Percentiles rank a stretch among this genome's conserved stretches.
phyloP scores from a whole-genome alignment of 345 rosid genomes.

The Pugionium dolabratum region DNA sequence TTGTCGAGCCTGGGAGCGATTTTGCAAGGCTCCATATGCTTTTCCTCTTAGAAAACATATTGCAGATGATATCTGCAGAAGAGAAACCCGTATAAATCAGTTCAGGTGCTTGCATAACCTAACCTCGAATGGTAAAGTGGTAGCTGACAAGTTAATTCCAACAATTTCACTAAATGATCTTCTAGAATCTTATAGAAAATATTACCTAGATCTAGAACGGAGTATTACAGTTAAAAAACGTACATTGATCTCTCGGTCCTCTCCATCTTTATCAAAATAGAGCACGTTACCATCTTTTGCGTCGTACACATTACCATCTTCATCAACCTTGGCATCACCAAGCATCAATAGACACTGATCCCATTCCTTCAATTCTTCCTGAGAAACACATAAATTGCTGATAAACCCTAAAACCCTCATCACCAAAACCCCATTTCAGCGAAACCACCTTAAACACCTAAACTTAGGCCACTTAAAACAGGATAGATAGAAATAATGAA shows the following conservation, averaged over 20 bases:
- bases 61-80: conserved; percentile 77
- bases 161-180: not conserved
- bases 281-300: conserved; percentile 61
- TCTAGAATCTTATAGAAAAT: not conserved
- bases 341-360: conserved; percentile 89
- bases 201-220: not conserved
- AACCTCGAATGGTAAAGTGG: not conserved
- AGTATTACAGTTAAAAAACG: conserved; percentile 20
- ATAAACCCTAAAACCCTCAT: conserved; percentile 35
- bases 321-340: conserved; percentile 90
- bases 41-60: conserved; percentile 92
- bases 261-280: conserved; percentile 87
- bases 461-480: not conserved
- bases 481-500: not conserved
- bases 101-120: conserved; percentile 16
- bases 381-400: conserved; percentile 8
- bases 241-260: conserved; percentile 92
- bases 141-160: not conserved
- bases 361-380: conserved; percentile 99
- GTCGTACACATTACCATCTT: conserved; percentile 73
- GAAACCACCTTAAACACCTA: not conserved
- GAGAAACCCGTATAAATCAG: not conserved
- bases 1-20: conserved; percentile 81
- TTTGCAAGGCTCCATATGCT: conserved; percentile 91
- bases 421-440: not conserved